Base-by-base conservation (phyloP, 2,329 filamentous ascomycete species). In the Podosphaera aphanis region DNA sequence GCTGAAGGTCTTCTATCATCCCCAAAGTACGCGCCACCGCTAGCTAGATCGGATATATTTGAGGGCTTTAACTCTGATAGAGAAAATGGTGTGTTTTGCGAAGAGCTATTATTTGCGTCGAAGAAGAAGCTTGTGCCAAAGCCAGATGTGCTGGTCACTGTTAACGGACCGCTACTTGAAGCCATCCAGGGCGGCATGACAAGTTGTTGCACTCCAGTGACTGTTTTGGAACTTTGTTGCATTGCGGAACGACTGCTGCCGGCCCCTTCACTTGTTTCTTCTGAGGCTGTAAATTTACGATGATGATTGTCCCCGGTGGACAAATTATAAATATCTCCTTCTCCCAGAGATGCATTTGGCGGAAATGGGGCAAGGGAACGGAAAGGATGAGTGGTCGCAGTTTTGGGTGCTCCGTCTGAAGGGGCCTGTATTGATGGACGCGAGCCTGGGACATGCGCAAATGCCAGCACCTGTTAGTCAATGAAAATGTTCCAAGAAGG, bases 1-100 rank as follows among this genome's bases (percentile, higher is more conserved):
- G 84, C 72, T 3, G 90, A 95, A 2, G 88, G 88, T 43, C 88
- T 73, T 50, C 90, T 70, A 54, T 82, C 79, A 57, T 93, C 82
- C 49, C 67, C 65, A 56, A 71, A 74, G 55, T 71, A 77, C 39
- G 71, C 63, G 37, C 65, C 62, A 45, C 79, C 77, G 7, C 73
- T 68, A 3, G 73, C 73, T 21, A 44, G 25, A 44, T 82, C 79
- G 53, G 69, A 64, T 44, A 63, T 64, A 15, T 66, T 65, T 27
- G 64, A 67, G 44, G 68, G 66, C 49, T 23, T 47, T 11, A 33
- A 7, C 3, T 66, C 69, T 7, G 57, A 58, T 23, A 57, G 45
- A 20, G 83, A 85, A 47, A 83, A 64, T 55, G 84, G 83, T 25
- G 73, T 75, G 37, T 42, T 55, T 48, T 55, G 53, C 27, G 83